phyloP scores from a whole-genome alignment of 1,139 yeast genomes.

The Kodamaea ohmeri region DNA sequence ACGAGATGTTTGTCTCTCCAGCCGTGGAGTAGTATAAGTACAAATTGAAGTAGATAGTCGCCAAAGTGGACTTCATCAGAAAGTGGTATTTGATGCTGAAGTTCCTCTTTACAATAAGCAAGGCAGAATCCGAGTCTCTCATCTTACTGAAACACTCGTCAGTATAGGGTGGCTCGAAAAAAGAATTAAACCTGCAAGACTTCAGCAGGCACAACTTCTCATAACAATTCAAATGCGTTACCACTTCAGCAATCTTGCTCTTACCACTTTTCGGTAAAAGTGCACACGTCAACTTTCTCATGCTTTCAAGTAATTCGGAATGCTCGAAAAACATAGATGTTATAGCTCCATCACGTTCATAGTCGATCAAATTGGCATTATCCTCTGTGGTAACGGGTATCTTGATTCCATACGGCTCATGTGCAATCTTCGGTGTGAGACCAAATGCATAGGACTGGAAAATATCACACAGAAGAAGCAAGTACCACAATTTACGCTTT shows the following conservation, averaged over 20 bases:
- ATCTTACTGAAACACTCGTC: constrained; percentile 1
- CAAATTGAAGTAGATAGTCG: constrained; percentile 37
- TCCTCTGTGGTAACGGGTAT: constrained; percentile 7
- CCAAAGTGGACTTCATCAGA: constrained; percentile 29
- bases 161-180: background rate
- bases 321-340: constrained; percentile 8
- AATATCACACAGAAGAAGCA: constrained; percentile 14
- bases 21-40: constrained; percentile 30
- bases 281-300: constrained; percentile 6
- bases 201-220: constrained; percentile 9
- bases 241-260: constrained; percentile 8
- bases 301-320: constrained; percentile 5
- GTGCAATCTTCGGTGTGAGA: constrained; percentile 10
- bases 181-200: constrained; percentile 5
- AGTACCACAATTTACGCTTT: constrained; percentile 19
- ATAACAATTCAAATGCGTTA: constrained; percentile 11
- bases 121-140: constrained; percentile 17
- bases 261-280: constrained; percentile 7
- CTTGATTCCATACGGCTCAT: background rate
- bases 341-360: constrained; percentile 11
- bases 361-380: constrained; percentile 12
- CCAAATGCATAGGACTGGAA: constrained; percentile 17
- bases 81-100: constrained; percentile 29
- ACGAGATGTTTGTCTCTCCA: constrained; percentile 22
- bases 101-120: constrained; percentile 21